Conservation (phyloP, 768 basidiomycete genomes). For the Infundibulicybe gibba region DNA sequence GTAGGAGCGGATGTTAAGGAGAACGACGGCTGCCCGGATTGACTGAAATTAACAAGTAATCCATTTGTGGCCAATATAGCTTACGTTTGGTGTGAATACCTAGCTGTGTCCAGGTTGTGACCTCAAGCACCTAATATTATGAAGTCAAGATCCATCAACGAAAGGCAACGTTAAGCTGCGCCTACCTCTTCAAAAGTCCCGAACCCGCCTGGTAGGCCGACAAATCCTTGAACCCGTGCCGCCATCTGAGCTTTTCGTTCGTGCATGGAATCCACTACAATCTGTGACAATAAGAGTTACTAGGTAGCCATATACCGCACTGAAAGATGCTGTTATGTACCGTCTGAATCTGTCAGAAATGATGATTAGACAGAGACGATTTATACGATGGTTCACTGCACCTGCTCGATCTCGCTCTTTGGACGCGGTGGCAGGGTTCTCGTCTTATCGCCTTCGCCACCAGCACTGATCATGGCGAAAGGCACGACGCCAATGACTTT, state of each 20-base stretch:
- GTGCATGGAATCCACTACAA: slow-evolving; percentile 81
- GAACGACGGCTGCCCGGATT: slow-evolving; percentile 58
- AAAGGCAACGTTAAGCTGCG: slow-evolving; percentile 3
- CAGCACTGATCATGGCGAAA: slow-evolving; percentile 64
- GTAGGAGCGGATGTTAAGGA: slow-evolving; percentile 84
- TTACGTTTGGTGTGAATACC: slow-evolving; percentile 83
- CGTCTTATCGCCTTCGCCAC: slow-evolving; percentile 60
- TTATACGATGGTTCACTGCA: too few relatives aligned
- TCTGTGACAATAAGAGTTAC: slow-evolving; percentile 30
- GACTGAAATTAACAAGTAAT: background rate
- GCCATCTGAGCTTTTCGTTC: slow-evolving; percentile 94
- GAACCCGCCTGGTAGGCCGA: slow-evolving; percentile 90
- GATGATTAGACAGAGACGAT: too few relatives aligned
- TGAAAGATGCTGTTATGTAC: background rate
- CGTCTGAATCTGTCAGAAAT: too few relatives aligned
- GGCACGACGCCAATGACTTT: slow-evolving; percentile 78
- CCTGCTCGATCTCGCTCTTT: too few relatives aligned
- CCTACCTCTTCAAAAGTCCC: slow-evolving; percentile 92
- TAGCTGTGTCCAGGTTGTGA: slow-evolving; percentile 92
- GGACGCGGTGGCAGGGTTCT: slow-evolving; percentile 1
- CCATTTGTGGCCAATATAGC: slow-evolving; percentile 11
- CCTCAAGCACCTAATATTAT: slow-evolving; percentile 72
- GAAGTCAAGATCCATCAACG: background rate
- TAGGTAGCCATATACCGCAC: background rate
- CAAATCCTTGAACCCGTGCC: slow-evolving; percentile 69